These are phyloP conservation scores for Neurospora sp. DNA, from an alignment of 495 filamentous ascomycete genomes.

Conservation along the genomic window DNA sequence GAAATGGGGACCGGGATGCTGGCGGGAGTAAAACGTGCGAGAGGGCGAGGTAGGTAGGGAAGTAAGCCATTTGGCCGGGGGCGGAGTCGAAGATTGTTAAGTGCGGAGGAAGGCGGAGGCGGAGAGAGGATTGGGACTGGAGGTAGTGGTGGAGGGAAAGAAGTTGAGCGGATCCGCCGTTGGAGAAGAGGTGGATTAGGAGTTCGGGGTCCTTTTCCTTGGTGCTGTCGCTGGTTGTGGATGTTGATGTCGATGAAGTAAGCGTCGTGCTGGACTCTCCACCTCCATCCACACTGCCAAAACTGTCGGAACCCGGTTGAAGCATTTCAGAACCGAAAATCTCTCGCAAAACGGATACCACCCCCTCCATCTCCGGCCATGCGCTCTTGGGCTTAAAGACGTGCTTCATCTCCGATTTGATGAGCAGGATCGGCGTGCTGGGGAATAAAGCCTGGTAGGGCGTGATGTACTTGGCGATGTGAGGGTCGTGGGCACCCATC, in stretches of 20 bases:
- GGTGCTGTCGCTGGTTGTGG: not conserved
- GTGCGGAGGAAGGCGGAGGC: conserved; percentile 17
- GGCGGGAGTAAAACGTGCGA: not conserved
- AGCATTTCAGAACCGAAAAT: not conserved
- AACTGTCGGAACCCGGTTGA: not conserved
- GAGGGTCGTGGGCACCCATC: conserved; percentile 35
- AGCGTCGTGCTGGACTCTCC: not conserved
- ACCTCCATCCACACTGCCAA: not conserved
- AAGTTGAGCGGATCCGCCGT: conserved; percentile 29
- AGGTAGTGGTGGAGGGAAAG: conserved; percentile 14
- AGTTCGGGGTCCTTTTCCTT: conserved; percentile 17
- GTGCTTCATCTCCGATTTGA: conserved; percentile 25
- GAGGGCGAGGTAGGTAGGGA: conserved; percentile 16
- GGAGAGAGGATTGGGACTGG: conserved; percentile 3
- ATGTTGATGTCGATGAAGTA: not conserved
- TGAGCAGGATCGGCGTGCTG: conserved; percentile 26
- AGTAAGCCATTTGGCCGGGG: conserved; percentile 26
- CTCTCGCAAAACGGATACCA: conserved; percentile 11
- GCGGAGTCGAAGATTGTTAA: conserved; percentile 30
- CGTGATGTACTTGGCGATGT: conserved; percentile 36
- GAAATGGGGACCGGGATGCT: not conserved
- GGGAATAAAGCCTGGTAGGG: conserved; percentile 32
- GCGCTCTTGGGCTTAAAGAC: conserved; percentile 9
- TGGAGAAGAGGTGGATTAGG: conserved; percentile 34
- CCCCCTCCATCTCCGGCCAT: conserved; percentile 7